Percentiles rank a stretch among this genome's conserved stretches.
phyloP scores from a whole-genome alignment of 169 alveolate genomes.

The Cryptosporidium viatorum region DNA sequence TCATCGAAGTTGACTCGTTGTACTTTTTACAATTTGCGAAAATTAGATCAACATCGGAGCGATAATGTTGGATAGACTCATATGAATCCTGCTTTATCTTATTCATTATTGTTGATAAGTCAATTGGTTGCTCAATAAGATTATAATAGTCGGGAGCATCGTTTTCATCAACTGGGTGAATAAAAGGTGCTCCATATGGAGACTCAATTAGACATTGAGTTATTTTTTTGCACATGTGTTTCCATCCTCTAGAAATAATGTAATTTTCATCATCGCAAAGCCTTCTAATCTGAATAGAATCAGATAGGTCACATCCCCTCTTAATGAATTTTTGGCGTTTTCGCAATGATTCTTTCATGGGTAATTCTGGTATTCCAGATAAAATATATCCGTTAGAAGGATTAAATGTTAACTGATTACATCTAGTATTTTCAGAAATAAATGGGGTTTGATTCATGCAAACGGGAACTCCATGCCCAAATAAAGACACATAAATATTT shows the following conservation, averaged over 20 bases:
- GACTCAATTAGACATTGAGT: constrained; percentile 68
- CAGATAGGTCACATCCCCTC: constrained; percentile 56
- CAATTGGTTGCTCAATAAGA: constrained; percentile 53
- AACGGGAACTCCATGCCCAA: constrained; percentile 72
- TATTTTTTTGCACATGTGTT: constrained; percentile 73
- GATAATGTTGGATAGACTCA: constrained; percentile 43
- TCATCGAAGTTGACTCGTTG: constrained; percentile 43
- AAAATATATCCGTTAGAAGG: constrained; percentile 20
- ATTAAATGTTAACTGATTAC: not conserved
- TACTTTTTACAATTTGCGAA: constrained; percentile 55
- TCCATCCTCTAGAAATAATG: constrained; percentile 69
- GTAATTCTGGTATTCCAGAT: constrained; percentile 30
- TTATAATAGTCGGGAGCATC: constrained; percentile 72
- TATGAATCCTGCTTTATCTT: constrained; percentile 60
- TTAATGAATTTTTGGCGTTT: constrained; percentile 35
- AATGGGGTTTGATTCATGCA: constrained; percentile 1
- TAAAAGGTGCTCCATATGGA: constrained; percentile 72
- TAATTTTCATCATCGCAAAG: constrained; percentile 62
- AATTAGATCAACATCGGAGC: constrained; percentile 26
- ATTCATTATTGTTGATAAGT: constrained; percentile 41
- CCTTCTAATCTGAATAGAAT: constrained; percentile 49
- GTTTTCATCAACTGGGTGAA: constrained; percentile 70
- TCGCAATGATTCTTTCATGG: constrained; percentile 12
- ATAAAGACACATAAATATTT: constrained; percentile 37
- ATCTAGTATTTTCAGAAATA: not conserved